Conservation (phyloP, 2,329 filamentous ascomycete species). For the Fusarium euwallaceae region DNA sequence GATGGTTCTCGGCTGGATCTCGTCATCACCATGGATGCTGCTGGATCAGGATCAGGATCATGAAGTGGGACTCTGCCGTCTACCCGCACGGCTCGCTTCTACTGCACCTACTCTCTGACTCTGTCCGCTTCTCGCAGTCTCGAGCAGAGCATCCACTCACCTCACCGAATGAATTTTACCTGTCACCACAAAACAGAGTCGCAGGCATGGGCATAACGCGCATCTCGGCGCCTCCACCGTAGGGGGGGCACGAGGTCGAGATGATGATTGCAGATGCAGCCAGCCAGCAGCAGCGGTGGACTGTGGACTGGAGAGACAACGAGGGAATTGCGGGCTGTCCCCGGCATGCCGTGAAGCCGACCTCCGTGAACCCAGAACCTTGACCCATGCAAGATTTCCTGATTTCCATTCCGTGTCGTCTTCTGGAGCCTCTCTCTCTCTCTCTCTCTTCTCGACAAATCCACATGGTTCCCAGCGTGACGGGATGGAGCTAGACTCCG, state of each 20-base stretch:
- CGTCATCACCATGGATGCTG: conserved; percentile 21
- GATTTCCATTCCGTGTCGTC: not conserved
- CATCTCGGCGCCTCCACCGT: conserved; percentile 5
- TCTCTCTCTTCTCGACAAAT: not conserved
- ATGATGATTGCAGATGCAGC: conserved; percentile 6
- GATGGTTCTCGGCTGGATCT: conserved; percentile 8
- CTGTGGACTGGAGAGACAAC: not conserved
- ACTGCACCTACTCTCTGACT: not conserved
- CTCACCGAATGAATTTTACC: conserved; percentile 1
- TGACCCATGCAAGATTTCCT: conserved; percentile 4
- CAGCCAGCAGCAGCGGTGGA: not conserved
- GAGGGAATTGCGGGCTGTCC: conserved; percentile 11
- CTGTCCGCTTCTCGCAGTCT: conserved; percentile 9
- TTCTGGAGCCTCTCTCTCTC: not conserved
- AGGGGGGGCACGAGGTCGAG: not conserved
- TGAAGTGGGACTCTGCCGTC: conserved; percentile 7
- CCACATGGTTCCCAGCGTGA: conserved; percentile 2
- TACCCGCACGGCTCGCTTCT: conserved; percentile 15
- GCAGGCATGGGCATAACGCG: conserved; percentile 4
- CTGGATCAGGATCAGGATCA: conserved; percentile 16
- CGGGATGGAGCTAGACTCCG: not conserved
- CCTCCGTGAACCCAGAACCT: conserved; percentile 18
- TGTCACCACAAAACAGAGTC: conserved; percentile 26
- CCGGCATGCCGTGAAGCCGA: conserved; percentile 30
- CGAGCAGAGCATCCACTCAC: conserved; percentile 25